A percentile compares a stretch with the other conserved stretches of the same genome.
Conservation (phyloP, 148 eudicot species). For the Rhododendron ferrugineum region DNA sequence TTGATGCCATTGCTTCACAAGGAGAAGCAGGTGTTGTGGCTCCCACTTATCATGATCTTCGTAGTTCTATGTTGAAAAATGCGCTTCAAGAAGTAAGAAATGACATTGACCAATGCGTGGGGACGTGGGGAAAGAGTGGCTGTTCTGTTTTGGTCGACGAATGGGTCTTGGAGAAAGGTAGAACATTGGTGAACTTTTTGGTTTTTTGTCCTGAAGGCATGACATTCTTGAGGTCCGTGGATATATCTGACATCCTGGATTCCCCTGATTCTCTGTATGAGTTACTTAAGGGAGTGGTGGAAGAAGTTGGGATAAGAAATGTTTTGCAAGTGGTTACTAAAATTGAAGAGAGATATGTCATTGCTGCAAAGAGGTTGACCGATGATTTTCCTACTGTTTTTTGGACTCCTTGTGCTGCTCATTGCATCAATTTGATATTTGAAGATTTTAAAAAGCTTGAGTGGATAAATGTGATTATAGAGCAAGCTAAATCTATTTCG, state of each 20-base stretch:
- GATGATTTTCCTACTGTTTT: conserved; percentile 62
- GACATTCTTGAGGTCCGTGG: conserved; percentile 67
- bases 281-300: conserved; percentile 62
- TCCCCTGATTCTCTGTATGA: conserved; percentile 48
- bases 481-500: conserved; percentile 68
- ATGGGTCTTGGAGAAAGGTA: conserved; percentile 49
- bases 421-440: conserved; percentile 57
- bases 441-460: conserved; percentile 64
- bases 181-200: conserved; percentile 45
- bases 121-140: conserved; percentile 66
- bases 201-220: conserved; percentile 73
- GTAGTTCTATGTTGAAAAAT: conserved; percentile 67
- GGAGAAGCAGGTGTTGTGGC: conserved; percentile 51
- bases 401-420: conserved; percentile 90
- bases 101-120: conserved; percentile 51
- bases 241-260: conserved; percentile 50
- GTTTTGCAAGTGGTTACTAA: conserved; percentile 80
- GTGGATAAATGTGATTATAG: conserved; percentile 53
- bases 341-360: conserved; percentile 52
- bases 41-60: conserved; percentile 76
- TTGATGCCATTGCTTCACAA: conserved; percentile 81
- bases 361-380: conserved; percentile 54
- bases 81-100: conserved; percentile 67
- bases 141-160: conserved; percentile 81
- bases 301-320: conserved; percentile 71